Evolutionary conservation across 2,329 filamentous ascomycete genomes (phyloP).

Genomic region (Aureobasidium sp.): DNA sequence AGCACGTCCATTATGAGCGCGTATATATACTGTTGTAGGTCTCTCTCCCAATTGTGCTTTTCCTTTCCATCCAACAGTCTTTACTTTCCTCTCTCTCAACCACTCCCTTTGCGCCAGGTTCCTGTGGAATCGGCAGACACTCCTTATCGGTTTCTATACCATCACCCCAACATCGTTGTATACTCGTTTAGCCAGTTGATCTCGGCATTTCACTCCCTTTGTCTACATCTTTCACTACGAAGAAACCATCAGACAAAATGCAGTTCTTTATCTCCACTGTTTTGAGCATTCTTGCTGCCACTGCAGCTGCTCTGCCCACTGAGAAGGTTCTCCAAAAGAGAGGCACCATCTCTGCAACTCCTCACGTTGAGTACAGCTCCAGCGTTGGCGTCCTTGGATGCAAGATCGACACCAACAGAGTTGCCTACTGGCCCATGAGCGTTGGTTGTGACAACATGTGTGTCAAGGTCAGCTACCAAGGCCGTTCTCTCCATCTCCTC

Average conservation of each 20-base stretch:
- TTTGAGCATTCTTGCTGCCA: constrained; percentile 16
- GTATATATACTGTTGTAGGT: constrained; percentile 4
- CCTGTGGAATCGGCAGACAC: constrained; percentile 11
- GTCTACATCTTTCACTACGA: neutral
- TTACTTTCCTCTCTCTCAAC: constrained; percentile 7
- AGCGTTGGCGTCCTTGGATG: constrained; percentile 52
- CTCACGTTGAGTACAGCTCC: constrained; percentile 49
- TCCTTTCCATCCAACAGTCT: neutral
- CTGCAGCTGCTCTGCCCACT: constrained; percentile 14
- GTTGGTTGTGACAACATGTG: constrained; percentile 51
- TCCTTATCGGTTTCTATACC: constrained; percentile 3
- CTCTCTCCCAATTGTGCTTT: neutral
- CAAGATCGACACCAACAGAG: constrained; percentile 52
- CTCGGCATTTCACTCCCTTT: constrained; percentile 5
- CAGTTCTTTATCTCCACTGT: constrained; percentile 14
- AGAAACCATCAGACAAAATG: constrained; percentile 12
- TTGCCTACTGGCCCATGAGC: constrained; percentile 51
- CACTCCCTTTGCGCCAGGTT: constrained; percentile 8
- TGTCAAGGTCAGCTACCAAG: constrained; percentile 39
- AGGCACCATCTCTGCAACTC: constrained; percentile 32
- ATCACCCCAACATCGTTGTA: constrained; percentile 1
- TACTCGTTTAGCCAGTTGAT: constrained; percentile 10
- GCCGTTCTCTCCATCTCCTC: constrained; percentile 48
- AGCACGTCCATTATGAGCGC: neutral
- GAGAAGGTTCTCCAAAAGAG: constrained; percentile 10